A percentile compares a stretch with the other conserved stretches of the same genome.
phyloP scores from a whole-genome alignment of 192 early-diverging fungal species.

The Backusella sp. region DNA sequence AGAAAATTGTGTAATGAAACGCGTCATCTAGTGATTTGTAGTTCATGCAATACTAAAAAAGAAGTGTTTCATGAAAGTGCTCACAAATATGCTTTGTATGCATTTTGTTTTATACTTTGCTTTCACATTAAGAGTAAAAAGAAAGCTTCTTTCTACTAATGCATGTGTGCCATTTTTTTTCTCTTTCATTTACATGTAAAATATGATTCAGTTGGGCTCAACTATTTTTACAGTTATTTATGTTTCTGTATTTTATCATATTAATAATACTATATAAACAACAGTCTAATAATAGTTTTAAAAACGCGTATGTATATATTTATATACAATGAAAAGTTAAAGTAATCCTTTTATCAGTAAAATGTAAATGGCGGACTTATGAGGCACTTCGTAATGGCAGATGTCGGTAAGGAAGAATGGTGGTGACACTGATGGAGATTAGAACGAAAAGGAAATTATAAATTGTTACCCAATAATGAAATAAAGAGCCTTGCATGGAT shows the following conservation, averaged over 20 bases:
- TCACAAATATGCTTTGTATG: neutral
- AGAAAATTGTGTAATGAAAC: neutral
- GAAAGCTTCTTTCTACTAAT: neutral
- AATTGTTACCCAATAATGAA: neutral
- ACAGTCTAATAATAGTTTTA: neutral
- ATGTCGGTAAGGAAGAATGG: neutral
- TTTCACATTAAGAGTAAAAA: neutral
- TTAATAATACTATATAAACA: neutral
- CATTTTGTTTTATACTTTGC: neutral
- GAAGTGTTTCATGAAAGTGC: neutral
- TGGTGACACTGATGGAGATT: neutral
- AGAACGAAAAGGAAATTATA: neutral
- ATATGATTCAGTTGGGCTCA: neutral
- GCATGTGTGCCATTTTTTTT: neutral
- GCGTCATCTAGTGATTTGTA: neutral
- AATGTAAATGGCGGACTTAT: neutral
- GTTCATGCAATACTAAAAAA: neutral
- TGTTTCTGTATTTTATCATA: neutral
- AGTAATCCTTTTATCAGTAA: neutral
- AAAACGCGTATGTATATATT: neutral
- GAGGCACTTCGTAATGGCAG: neutral
- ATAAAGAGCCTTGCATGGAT: neutral
- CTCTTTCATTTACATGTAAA: too few relatives aligned
- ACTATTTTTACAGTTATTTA: neutral
- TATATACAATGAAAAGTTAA: neutral